phyloP scores from a whole-genome alignment of 306 rosid genomes.

The Castanea mollissima region DNA sequence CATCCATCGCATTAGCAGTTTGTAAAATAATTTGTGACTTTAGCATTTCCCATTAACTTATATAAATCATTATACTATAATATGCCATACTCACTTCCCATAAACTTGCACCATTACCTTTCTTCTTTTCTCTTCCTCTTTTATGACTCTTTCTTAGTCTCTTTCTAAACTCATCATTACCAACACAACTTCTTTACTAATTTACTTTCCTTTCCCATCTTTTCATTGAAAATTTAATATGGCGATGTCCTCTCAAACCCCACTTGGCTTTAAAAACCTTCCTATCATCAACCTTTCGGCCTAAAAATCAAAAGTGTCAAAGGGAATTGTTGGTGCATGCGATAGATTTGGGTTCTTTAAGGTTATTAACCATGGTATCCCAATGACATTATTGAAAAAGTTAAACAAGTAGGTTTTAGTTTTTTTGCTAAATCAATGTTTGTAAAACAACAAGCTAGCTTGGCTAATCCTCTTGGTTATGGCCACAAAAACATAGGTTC shows the following conservation, averaged over 20 bases:
- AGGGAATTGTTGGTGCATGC: conserved; percentile 51
- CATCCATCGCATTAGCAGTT: too few species aligned
- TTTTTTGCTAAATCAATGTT: conserved; percentile 39
- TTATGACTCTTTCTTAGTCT: too few species aligned
- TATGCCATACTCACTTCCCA: too few species aligned
- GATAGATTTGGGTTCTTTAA: conserved; percentile 47
- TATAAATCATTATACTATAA: too few species aligned
- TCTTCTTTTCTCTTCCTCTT: too few species aligned
- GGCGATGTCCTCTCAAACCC: conserved; percentile 46
- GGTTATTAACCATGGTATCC: conserved; percentile 39
- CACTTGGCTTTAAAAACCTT: conserved; percentile 36
- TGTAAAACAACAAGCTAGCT: conserved; percentile 16
- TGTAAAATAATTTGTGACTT: too few species aligned
- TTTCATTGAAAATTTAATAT: conserved; percentile 4
- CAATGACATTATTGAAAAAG: conserved; percentile 18
- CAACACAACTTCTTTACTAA: background rate
- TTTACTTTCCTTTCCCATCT: background rate
- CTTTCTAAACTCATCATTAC: background rate
- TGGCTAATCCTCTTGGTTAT: conserved; percentile 41
- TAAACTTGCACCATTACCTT: too few species aligned
- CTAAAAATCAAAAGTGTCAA: conserved; percentile 27
- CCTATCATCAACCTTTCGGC: conserved; percentile 48
- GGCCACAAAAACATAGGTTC: conserved; percentile 69
- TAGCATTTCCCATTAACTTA: too few species aligned
- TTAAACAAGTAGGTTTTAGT: conserved; percentile 43